A percentile compares a stretch with the other conserved stretches of the same genome.
Evolutionary conservation across 106 monocot genomes (phyloP).

Genomic region (Iris macrosiphon): DNA sequence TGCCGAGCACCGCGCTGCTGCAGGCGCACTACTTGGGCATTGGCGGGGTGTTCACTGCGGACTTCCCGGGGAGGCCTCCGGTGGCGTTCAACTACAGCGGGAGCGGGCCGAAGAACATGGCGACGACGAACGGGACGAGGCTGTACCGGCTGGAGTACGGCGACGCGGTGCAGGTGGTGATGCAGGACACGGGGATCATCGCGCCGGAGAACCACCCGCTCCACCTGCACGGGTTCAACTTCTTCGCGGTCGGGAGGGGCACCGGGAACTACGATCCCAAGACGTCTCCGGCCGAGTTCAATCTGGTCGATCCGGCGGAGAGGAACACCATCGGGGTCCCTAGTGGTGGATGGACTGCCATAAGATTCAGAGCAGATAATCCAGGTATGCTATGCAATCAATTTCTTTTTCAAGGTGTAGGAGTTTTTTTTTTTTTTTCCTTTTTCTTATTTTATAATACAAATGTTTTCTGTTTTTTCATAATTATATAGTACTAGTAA

Average conservation of each 20-base stretch:
- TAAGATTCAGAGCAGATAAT: constrained; percentile 68
- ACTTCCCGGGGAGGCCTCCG: constrained; percentile 39
- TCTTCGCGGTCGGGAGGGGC: constrained; percentile 68
- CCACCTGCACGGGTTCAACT: constrained; percentile 77
- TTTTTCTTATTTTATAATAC: too few species aligned
- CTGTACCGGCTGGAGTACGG: constrained; percentile 44
- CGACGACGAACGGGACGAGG: constrained; percentile 33
- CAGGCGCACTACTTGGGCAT: constrained; percentile 52
- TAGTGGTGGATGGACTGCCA: constrained; percentile 59
- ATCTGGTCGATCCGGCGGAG: constrained; percentile 64
- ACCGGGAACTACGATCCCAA: constrained; percentile 46
- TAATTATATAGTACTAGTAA: too few species aligned
- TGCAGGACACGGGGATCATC: constrained; percentile 60
- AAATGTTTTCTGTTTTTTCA: too few species aligned
- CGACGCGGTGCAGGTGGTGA: constrained; percentile 53
- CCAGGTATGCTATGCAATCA: constrained; percentile 69
- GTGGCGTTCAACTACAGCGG: constrained; percentile 28
- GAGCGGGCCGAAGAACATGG: constrained; percentile 15
- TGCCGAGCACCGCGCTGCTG: constrained; percentile 48
- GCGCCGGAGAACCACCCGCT: constrained; percentile 69
- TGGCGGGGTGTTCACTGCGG: constrained; percentile 31
- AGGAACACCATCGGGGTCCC: constrained; percentile 66
- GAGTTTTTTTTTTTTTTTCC: not conserved
- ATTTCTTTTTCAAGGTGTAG: too few species aligned
- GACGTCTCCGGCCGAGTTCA: constrained; percentile 36